Evolutionary conservation across 768 basidiomycete genomes (phyloP).

Genomic region (Auricularia auricula-judae): DNA sequence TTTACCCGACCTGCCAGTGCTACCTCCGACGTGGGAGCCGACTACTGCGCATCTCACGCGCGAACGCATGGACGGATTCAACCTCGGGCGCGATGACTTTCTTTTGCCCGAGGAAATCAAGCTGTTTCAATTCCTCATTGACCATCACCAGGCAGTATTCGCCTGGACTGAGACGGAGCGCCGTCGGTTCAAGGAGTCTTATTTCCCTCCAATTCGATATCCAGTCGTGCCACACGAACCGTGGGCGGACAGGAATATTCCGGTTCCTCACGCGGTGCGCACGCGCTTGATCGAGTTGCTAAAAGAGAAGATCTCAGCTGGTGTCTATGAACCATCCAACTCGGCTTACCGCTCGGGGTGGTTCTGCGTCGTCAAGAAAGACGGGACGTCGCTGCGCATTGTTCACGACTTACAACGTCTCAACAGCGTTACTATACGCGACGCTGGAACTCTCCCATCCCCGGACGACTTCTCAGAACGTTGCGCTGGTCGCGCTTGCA

Average conservation of each 20-base stretch:
- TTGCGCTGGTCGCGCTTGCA: slow-evolving; percentile 23
- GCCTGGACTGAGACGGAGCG: slow-evolving; percentile 12
- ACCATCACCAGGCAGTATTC: slow-evolving; percentile 8
- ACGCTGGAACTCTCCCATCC: slow-evolving; percentile 25
- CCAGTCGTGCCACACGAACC: slow-evolving; percentile 27
- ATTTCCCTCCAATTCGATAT: slow-evolving; percentile 22
- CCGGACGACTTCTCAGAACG: slow-evolving; percentile 22
- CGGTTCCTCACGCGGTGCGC: slow-evolving; percentile 21
- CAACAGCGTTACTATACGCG: slow-evolving; percentile 26
- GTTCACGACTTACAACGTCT: slow-evolving; percentile 30
- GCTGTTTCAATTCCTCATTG: slow-evolving; percentile 9
- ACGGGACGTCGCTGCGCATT: slow-evolving; percentile 15
- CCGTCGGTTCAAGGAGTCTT: slow-evolving; percentile 11
- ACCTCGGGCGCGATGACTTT: slow-evolving; percentile 15
- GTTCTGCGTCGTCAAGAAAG: slow-evolving; percentile 21
- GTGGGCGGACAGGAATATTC: slow-evolving; percentile 22
- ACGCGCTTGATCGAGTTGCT: slow-evolving; percentile 22
- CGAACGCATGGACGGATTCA: slow-evolving; percentile 10
- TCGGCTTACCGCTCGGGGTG: slow-evolving; percentile 27
- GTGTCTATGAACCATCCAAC: slow-evolving; percentile 30
- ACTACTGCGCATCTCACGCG: slow-evolving; percentile 8
- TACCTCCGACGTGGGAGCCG: slow-evolving; percentile 7
- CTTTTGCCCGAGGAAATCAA: slow-evolving; percentile 22
- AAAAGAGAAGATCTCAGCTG: slow-evolving; percentile 23
- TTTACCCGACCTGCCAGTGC: slow-evolving; percentile 5